Percentiles rank a stretch among this genome's conserved stretches.
These are phyloP conservation scores for Spathaspora passalidarum DNA, from an alignment of 805 yeast genomes.

Conservation along the genomic window DNA sequence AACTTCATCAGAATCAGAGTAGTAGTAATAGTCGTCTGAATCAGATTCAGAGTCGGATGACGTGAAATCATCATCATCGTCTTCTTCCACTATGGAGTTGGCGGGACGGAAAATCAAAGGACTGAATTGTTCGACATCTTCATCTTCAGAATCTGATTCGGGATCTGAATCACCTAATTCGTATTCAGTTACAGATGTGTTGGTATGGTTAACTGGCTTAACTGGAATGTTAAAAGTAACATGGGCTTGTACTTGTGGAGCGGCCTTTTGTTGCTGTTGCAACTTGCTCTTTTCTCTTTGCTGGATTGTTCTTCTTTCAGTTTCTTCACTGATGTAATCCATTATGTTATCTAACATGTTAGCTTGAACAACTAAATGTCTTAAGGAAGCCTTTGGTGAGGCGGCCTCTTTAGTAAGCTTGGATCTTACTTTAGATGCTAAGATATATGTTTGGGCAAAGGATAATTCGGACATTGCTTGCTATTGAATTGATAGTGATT, in stretches of 20 bases:
- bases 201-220: not conserved
- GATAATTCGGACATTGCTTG: conserved; percentile 16
- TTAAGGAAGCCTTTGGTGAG: conserved; percentile 52
- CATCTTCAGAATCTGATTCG: conserved; percentile 25
- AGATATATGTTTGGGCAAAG: conserved; percentile 53
- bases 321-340: conserved; percentile 42
- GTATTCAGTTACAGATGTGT: conserved; percentile 35
- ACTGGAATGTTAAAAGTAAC: conserved; percentile 13
- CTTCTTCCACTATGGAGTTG: conserved; percentile 2
- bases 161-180: conserved; percentile 35
- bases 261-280: conserved; percentile 2
- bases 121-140: conserved; percentile 7
- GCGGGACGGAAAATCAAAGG: not conserved
- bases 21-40: conserved; percentile 16
- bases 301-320: conserved; percentile 20
- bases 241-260: conserved; percentile 5
- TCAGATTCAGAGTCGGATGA: conserved; percentile 8
- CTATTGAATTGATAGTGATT: not conserved
- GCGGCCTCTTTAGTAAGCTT: conserved; percentile 64
- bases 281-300: conserved; percentile 10
- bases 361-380: conserved; percentile 65
- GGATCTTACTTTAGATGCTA: conserved; percentile 62
- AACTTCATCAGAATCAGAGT: conserved; percentile 13
- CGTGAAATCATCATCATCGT: conserved; percentile 10
- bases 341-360: conserved; percentile 65